These are phyloP conservation scores for Lyophyllum shimeji DNA, from an alignment of 768 basidiomycete genomes.

Conservation along the genomic window DNA sequence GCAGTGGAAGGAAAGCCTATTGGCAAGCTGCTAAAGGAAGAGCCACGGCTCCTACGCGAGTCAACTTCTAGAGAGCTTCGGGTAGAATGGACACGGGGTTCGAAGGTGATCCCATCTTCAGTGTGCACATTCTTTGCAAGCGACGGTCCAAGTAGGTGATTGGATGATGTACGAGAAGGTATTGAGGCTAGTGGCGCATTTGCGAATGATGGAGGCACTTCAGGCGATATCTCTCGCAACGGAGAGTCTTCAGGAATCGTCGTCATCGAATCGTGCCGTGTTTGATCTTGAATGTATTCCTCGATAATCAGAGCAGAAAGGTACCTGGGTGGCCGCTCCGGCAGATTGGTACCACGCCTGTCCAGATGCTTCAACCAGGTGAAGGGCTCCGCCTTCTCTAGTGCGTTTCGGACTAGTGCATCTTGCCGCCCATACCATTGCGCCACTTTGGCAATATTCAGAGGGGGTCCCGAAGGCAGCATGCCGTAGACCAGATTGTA, in stretches of 20 bases:
- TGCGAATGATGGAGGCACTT: slow-evolving; percentile 17
- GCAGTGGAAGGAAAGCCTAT: slow-evolving; percentile 30
- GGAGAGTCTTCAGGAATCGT: slow-evolving; percentile 45
- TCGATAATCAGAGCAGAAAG: slow-evolving; percentile 70
- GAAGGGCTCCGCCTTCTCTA: slow-evolving; percentile 68
- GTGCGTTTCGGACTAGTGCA: slow-evolving; percentile 40
- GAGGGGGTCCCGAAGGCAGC: slow-evolving; percentile 27
- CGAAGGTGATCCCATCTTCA: slow-evolving; percentile 57
- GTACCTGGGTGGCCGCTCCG: slow-evolving; percentile 52
- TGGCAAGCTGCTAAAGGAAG: slow-evolving; percentile 39
- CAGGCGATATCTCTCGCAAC: slow-evolving; percentile 19
- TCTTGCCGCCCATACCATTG: slow-evolving; percentile 64
- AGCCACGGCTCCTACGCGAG: slow-evolving; percentile 45
- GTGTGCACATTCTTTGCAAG: slow-evolving; percentile 35
- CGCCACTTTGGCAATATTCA: slow-evolving; percentile 50
- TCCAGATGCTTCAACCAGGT: slow-evolving; percentile 74
- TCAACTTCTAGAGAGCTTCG: slow-evolving; percentile 46
- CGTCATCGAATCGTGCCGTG: slow-evolving; percentile 33
- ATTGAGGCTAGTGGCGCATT: slow-evolving; percentile 21
- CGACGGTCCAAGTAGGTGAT: slow-evolving; percentile 39
- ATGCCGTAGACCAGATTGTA: slow-evolving; percentile 55
- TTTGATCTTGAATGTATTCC: slow-evolving; percentile 53
- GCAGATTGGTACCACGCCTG: slow-evolving; percentile 33
- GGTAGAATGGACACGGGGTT: slow-evolving; percentile 49
- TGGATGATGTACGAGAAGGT: slow-evolving; percentile 32